phyloP scores from a whole-genome alignment of 2,329 filamentous ascomycete species.

The Aspergillus alliaceus region DNA sequence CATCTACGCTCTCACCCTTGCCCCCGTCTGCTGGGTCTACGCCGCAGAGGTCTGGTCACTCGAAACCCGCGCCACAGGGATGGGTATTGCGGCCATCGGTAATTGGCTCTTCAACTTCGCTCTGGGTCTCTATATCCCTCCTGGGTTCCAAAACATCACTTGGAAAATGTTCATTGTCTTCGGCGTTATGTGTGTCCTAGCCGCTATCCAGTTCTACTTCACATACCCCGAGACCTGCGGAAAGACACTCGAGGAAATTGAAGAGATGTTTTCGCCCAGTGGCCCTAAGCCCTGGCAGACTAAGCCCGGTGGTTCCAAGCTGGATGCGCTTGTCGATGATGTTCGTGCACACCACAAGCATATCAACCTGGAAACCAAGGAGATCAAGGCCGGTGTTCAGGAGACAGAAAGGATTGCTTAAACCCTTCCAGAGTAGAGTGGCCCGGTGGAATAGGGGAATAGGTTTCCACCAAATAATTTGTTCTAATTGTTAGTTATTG shows the following conservation, averaged over 20 bases:
- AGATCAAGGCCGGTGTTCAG: not conserved
- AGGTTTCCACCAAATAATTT: too few relatives aligned
- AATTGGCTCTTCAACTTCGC: constrained; percentile 64
- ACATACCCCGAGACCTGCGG: constrained; percentile 36
- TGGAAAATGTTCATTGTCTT: constrained; percentile 56
- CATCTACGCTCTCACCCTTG: constrained; percentile 63
- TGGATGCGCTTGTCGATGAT: constrained; percentile 30
- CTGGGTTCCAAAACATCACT: constrained; percentile 59
- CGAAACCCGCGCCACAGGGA: constrained; percentile 60
- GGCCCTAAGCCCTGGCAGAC: constrained; percentile 34
- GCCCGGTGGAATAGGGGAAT: too few relatives aligned
- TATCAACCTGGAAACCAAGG: constrained; percentile 5
- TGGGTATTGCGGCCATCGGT: constrained; percentile 55
- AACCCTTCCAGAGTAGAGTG: too few relatives aligned
- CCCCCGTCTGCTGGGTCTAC: constrained; percentile 66
- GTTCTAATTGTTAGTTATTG: too few relatives aligned
- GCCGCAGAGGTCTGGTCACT: constrained; percentile 65
- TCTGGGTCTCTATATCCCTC: constrained; percentile 59
- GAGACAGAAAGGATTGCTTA: not conserved
- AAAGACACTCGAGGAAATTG: constrained; percentile 36
- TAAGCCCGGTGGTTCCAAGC: constrained; percentile 29
- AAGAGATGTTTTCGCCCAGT: constrained; percentile 29
- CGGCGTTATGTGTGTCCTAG: constrained; percentile 48
- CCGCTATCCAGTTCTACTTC: constrained; percentile 47
- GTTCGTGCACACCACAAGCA: constrained; percentile 21